A percentile compares a stretch with the other conserved stretches of the same genome.
Evolutionary conservation across 495 filamentous ascomycete species (phyloP).

Genomic region (Lophium mytilinum): DNA sequence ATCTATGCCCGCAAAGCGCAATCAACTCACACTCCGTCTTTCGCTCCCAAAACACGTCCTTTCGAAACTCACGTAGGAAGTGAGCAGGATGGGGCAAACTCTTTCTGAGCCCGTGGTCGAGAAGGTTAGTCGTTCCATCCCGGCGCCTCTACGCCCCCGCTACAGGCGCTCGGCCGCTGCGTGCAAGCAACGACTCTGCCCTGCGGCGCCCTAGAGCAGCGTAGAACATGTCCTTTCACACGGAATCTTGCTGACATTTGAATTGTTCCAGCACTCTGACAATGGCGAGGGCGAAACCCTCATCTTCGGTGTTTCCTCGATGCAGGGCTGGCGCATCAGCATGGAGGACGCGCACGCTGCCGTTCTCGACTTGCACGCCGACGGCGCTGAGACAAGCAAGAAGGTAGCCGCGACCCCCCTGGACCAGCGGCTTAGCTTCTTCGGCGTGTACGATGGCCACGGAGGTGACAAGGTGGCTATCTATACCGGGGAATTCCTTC

Average conservation of each 20-base stretch:
- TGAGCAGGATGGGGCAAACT: constrained; percentile 82
- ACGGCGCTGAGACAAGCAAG: constrained; percentile 44
- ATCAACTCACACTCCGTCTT: constrained; percentile 8
- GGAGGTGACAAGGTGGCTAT: constrained; percentile 93
- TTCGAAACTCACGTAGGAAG: constrained; percentile 15
- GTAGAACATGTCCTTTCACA: neutral
- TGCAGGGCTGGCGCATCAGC: constrained; percentile 99
- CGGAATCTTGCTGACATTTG: neutral
- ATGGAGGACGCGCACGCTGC: constrained; percentile 97
- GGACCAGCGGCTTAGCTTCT: constrained; percentile 79
- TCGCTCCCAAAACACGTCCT: neutral
- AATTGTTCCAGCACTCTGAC: constrained; percentile 58
- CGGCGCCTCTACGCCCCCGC: constrained; percentile 12
- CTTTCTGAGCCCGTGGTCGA: constrained; percentile 97
- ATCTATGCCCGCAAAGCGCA: constrained; percentile 21
- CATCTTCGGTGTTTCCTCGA: constrained; percentile 87
- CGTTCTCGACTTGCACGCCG: constrained; percentile 75
- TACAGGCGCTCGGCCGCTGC: constrained; percentile 12
- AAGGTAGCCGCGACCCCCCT: constrained; percentile 40
- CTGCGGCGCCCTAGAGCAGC: neutral
- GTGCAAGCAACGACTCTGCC: neutral
- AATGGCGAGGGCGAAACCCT: constrained; percentile 89
- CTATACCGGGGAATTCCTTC: constrained; percentile 86
- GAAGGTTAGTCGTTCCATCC: constrained; percentile 61
- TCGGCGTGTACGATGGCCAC: constrained; percentile 96